Conservation (phyloP, 108 stramenopile genomes). For the Nitzschia sp. region DNA sequence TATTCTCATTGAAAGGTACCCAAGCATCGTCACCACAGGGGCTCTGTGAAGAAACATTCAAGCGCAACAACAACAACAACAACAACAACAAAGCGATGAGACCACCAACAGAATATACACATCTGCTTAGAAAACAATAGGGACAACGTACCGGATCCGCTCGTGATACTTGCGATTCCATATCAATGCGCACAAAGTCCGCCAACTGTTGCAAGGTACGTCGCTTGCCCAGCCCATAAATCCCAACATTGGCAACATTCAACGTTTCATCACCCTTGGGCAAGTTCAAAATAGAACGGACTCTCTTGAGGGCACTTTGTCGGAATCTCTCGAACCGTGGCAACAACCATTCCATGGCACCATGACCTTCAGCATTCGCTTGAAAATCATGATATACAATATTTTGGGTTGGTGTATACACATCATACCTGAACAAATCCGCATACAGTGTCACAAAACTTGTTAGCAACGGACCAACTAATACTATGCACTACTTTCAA, state of each 20-base stretch:
- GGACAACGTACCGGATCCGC: constrained; percentile 15
- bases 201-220: constrained; percentile 72
- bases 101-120: not conserved
- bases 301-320: constrained; percentile 28
- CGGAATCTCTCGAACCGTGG: constrained; percentile 44
- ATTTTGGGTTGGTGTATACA: constrained; percentile 79
- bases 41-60: constrained; percentile 7
- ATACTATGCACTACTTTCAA: constrained; percentile 1
- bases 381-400: constrained; percentile 63
- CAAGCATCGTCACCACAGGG: constrained; percentile 54
- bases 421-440: constrained; percentile 69
- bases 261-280: constrained; percentile 13
- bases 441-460: not conserved
- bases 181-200: constrained; percentile 64
- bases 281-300: constrained; percentile 28
- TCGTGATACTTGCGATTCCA: constrained; percentile 33
- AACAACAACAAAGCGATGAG: not conserved
- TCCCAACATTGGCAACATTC: constrained; percentile 67
- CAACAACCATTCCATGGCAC: constrained; percentile 61
- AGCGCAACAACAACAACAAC: too few relatives aligned
- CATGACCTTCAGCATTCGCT: constrained; percentile 49
- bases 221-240: constrained; percentile 79
- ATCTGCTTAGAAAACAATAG: too few relatives aligned
- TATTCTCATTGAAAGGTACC: constrained; percentile 71
- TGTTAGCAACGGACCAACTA: not conserved